Evolutionary conservation across 73 alveolate species (phyloP), one percentile per base, ranked within the genome.

Genomic region (Tetrahymena borealis): DNA sequence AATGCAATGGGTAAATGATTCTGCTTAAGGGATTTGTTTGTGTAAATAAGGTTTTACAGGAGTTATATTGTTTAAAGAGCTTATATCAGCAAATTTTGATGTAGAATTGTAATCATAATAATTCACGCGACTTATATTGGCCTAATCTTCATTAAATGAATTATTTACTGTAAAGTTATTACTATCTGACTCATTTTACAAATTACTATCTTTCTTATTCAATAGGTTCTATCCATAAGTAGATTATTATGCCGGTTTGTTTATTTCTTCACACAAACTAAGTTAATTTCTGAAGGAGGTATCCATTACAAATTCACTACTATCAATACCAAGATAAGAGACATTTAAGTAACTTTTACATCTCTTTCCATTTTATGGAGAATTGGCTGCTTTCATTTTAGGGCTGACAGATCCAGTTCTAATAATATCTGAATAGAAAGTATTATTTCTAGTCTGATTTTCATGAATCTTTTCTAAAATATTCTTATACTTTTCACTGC

Each of bases 391-490:
- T 1, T 60, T 2, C 15, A 60, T 24, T n/a, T 60, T 24, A 0
- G 85, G 85, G 35, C 85, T 60, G n/a, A 60, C 85, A n/a, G 85
- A 60, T 60, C 85, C 85, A 60, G n/a, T 60, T n/a, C 28, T 60
- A 24, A 60, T 60, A 24, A 60, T 60, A 15, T 60, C 85, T 15
- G 85, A 60, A 15, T 60, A 60, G 15, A 60, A 60, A 3, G 85
- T 60, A 9, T 60, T 60, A 60, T 60, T 60, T 60, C 85, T 60
- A n/a, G 85, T 35, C 9, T 60, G 10, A 60, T 60, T 60, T 60
- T 32, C 85, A 60, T 60, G 85, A 60, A 60, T 60, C 85, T 20
- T 60, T 35, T 60, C 85, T 13, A 60, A 9, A 2, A 60, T 60
- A 60, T 60, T 60, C 85, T 60, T 60, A 16, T 60, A 60, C 10